Evolutionary conservation across 2,329 filamentous ascomycete genomes (phyloP).

Genomic region (Botrytis sinoallii): DNA sequence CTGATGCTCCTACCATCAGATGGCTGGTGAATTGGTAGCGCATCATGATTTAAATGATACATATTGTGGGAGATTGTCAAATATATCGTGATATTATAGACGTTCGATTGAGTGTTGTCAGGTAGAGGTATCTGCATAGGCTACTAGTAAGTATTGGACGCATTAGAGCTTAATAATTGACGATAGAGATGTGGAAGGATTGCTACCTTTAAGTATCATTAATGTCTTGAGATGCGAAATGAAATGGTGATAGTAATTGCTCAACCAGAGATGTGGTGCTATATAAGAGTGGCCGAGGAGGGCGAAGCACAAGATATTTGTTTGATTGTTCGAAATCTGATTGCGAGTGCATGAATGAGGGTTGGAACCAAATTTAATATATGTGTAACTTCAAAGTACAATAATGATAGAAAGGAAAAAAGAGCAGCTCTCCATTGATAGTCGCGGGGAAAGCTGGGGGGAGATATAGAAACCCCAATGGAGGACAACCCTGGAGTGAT

Average conservation of each 20-base stretch:
- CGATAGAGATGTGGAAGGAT: neutral
- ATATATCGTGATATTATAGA: constrained; percentile 17
- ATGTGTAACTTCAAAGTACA: constrained; percentile 17
- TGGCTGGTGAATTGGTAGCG: constrained; percentile 14
- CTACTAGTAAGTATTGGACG: constrained; percentile 14
- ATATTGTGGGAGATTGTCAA: constrained; percentile 11
- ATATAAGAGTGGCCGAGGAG: constrained; percentile 10
- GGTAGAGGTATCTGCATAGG: constrained; percentile 20
- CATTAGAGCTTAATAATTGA: constrained; percentile 13
- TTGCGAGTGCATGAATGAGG: constrained; percentile 17
- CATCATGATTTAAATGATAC: constrained; percentile 15
- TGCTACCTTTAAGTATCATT: constrained; percentile 13
- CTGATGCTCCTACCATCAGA: constrained; percentile 7
- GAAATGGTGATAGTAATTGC: neutral
- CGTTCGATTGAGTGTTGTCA: neutral
- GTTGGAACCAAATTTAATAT: neutral
- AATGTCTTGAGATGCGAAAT: constrained; percentile 3
- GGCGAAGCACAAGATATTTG: constrained; percentile 14
- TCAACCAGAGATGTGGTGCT: neutral
- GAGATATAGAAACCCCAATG: constrained; percentile 17
- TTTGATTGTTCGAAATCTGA: constrained; percentile 12
- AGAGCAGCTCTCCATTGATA: constrained; percentile 12
- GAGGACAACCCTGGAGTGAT: constrained; percentile 14
- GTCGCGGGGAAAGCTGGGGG: constrained; percentile 9
- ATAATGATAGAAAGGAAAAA: constrained; percentile 6